phyloP scores from a whole-genome alignment of 163 green algal species.

The Chlorella variabilis region DNA sequence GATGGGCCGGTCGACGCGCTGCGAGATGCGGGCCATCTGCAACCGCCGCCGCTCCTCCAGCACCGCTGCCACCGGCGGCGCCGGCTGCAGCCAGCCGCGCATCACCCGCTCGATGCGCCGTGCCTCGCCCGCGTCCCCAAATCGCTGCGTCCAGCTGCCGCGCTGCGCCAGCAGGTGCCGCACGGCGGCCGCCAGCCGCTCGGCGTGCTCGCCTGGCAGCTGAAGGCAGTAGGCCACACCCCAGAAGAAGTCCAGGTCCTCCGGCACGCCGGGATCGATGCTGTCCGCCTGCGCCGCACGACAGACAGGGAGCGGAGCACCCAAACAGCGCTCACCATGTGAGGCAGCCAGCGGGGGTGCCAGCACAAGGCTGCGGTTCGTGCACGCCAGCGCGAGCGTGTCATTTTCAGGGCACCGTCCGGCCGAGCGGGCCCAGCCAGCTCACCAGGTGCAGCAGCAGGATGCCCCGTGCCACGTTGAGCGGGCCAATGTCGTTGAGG shows the following conservation, averaged over 20 bases:
- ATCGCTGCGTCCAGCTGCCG: neutral
- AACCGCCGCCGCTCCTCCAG: neutral
- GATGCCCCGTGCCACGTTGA: slow-evolving; percentile 5
- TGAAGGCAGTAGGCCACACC: slow-evolving; percentile 7
- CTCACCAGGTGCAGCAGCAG: slow-evolving; percentile 24
- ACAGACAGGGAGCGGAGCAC: neutral
- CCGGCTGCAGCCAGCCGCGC: slow-evolving; percentile 6
- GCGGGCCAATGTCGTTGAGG: neutral
- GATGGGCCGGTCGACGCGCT: neutral
- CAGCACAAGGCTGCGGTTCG: too few relatives aligned
- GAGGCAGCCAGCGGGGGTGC: too few relatives aligned
- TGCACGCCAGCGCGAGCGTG: too few relatives aligned
- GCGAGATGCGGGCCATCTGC: neutral
- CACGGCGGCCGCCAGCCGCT: neutral
- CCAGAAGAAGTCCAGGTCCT: slow-evolving; percentile 22
- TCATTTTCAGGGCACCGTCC: too few relatives aligned
- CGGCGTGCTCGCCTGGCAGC: neutral
- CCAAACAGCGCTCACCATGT: too few relatives aligned
- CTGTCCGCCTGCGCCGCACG: neutral
- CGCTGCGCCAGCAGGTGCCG: neutral
- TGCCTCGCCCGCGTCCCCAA: neutral
- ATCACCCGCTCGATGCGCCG: neutral
- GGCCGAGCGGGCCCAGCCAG: too few relatives aligned
- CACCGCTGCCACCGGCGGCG: slow-evolving; percentile 1
- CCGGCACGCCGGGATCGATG: neutral